Percentiles rank a stretch among this genome's conserved stretches.
phyloP scores from a whole-genome alignment of 306 rosid species.

The Acmispon strigosus region DNA sequence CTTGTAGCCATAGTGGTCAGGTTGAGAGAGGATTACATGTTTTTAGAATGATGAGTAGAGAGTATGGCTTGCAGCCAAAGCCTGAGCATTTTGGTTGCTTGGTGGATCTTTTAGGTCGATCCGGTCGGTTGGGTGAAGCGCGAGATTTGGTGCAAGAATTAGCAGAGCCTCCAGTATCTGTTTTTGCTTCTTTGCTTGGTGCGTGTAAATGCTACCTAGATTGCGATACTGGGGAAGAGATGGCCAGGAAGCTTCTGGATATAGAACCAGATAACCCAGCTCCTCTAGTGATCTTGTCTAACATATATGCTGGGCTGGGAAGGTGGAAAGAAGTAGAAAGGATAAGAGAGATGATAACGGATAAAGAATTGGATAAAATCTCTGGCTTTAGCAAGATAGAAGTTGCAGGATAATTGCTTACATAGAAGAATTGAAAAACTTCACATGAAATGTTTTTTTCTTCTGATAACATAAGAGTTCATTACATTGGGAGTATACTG shows the following conservation, averaged over 20 bases:
- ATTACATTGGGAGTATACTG: slow-evolving; percentile 2
- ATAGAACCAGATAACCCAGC: slow-evolving; percentile 56
- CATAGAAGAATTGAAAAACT: slow-evolving; percentile 1
- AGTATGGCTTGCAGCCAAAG: slow-evolving; percentile 52
- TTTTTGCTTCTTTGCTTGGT: slow-evolving; percentile 65
- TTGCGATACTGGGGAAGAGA: slow-evolving; percentile 54
- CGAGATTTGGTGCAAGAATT: slow-evolving; percentile 37
- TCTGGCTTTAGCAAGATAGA: slow-evolving; percentile 56
- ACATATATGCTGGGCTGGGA: slow-evolving; percentile 60
- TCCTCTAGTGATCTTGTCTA: slow-evolving; percentile 57
- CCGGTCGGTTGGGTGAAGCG: slow-evolving; percentile 55
- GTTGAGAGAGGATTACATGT: slow-evolving; percentile 52
- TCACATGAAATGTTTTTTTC: slow-evolving; percentile 19
- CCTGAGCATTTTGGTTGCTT: slow-evolving; percentile 54
- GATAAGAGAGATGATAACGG: slow-evolving; percentile 40
- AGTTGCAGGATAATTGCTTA: slow-evolving; percentile 31
- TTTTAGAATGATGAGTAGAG: slow-evolving; percentile 48
- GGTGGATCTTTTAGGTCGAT: slow-evolving; percentile 65
- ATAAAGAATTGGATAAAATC: slow-evolving; percentile 46
- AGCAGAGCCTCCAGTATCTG: slow-evolving; percentile 49
- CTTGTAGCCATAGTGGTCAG: slow-evolving; percentile 68
- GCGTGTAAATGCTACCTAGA: slow-evolving; percentile 50
- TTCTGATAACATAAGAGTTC: slow-evolving; percentile 15
- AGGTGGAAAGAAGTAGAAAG: slow-evolving; percentile 77
- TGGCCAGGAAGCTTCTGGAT: slow-evolving; percentile 45